These are phyloP conservation scores for Blastocrithidia nonstop DNA, from an alignment of 208 protist species.

Conservation along the genomic window DNA sequence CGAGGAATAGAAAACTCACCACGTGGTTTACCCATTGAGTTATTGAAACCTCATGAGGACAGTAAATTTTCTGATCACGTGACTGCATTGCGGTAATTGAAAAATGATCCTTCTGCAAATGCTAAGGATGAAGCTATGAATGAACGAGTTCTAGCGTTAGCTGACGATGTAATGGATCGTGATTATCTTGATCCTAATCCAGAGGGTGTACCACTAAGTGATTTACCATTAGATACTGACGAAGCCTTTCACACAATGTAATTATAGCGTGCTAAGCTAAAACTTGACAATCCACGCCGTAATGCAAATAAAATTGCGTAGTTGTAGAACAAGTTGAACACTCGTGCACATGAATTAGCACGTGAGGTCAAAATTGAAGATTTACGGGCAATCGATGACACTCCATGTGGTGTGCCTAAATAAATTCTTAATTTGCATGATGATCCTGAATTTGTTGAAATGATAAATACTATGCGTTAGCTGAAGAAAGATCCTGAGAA, in stretches of 20 bases:
- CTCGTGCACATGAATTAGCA: slow-evolving; percentile 55
- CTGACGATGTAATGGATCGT: slow-evolving; percentile 25
- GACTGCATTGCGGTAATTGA: slow-evolving; percentile 6
- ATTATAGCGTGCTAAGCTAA: slow-evolving; percentile 32
- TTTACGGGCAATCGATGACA: slow-evolving; percentile 17
- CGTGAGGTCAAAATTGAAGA: slow-evolving; percentile 26
- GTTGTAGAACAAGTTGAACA: slow-evolving; percentile 54
- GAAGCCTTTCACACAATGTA: slow-evolving; percentile 33
- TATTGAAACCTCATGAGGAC: too few relatives aligned
- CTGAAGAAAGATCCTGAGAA: slow-evolving; percentile 32
- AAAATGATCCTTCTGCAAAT: too few relatives aligned
- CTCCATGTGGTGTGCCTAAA: slow-evolving; percentile 43
- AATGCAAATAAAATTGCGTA: slow-evolving; percentile 65
- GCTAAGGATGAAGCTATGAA: slow-evolving; percentile 37
- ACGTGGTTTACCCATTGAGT: too few relatives aligned
- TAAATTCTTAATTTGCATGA: slow-evolving; percentile 38
- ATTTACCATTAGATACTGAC: slow-evolving; percentile 45
- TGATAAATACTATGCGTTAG: slow-evolving; percentile 16
- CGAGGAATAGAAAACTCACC: slow-evolving; percentile 13
- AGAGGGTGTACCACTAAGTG: slow-evolving; percentile 38
- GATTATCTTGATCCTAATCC: slow-evolving; percentile 15
- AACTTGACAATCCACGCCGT: slow-evolving; percentile 37
- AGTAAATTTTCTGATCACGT: too few relatives aligned
- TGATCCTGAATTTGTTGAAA: slow-evolving; percentile 21
- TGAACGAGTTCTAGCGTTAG: slow-evolving; percentile 21